phyloP scores from a whole-genome alignment of 768 basidiomycete species.

The Amanita fuliginea region DNA sequence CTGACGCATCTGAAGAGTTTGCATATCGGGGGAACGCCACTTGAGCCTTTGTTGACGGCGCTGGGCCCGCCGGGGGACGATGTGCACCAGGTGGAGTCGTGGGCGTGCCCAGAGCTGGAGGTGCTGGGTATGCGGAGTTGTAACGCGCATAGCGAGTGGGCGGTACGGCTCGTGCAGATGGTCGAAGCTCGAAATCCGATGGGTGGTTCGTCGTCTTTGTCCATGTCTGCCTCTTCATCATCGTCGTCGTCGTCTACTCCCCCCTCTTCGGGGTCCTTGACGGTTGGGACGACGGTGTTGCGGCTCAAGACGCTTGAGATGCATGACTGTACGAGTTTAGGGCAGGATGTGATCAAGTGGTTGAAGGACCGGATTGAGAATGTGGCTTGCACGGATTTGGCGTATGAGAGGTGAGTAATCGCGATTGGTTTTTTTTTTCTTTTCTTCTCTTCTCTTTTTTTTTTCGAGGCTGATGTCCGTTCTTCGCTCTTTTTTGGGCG shows the following conservation, averaged over 20 bases:
- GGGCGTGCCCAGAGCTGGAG: conserved; percentile 56
- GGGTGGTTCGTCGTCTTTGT: conserved; percentile 11
- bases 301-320: conserved; percentile 50
- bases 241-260: background rate
- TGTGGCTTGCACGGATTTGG: conserved; percentile 51
- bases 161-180: conserved; percentile 59
- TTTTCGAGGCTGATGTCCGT: background rate
- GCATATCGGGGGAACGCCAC: conserved; percentile 50
- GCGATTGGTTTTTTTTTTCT: conserved; percentile 3
- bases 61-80: conserved; percentile 56
- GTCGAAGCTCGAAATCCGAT: conserved; percentile 64
- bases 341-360: conserved; percentile 64
- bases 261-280: background rate
- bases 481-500: background rate
- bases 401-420: conserved; percentile 32
- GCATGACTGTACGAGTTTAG: conserved; percentile 54
- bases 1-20: conserved; percentile 48
- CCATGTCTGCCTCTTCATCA: conserved; percentile 10
- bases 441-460: background rate
- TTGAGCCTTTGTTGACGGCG: conserved; percentile 51
- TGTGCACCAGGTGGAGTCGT: conserved; percentile 26
- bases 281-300: conserved; percentile 22
- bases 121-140: conserved; percentile 53
- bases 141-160: conserved; percentile 52
- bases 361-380: conserved; percentile 48